Percentiles rank a stretch among this genome's conserved stretches.
phyloP scores from a whole-genome alignment of 306 rosid species.

The Cicer judaicum region DNA sequence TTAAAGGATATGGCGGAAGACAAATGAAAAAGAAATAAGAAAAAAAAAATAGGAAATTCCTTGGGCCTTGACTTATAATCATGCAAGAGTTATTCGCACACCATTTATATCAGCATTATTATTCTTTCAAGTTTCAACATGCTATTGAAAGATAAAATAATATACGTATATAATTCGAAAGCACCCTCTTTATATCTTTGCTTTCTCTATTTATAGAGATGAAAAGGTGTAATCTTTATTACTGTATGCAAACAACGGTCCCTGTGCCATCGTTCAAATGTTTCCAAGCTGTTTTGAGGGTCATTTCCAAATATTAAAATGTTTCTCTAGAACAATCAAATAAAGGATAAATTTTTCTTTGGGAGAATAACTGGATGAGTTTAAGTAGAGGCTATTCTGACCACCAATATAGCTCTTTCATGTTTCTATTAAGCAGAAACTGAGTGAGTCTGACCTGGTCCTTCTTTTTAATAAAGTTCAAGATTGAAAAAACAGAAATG shows the following conservation, averaged over 20 bases:
- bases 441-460: background rate
- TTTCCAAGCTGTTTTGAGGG: background rate
- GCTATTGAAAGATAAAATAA: background rate
- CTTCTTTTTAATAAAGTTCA: background rate
- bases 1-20: too few species aligned
- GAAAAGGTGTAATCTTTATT: background rate
- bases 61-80: too few species aligned
- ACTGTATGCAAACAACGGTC: background rate
- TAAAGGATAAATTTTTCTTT: background rate
- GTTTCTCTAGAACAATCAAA: background rate
- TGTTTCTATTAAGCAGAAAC: background rate
- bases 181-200: background rate
- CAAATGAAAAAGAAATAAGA: too few species aligned
- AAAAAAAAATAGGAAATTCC: too few species aligned
- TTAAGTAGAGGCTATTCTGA: background rate
- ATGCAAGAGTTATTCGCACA: too few species aligned
- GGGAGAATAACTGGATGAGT: background rate
- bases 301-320: slow-evolving; percentile 33
- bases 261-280: background rate
- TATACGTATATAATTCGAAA: background rate
- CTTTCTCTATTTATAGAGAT: background rate
- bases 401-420: background rate
- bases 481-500: background rate
- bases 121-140: background rate
- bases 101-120: too few species aligned